Evolutionary conservation across 257 asterid species (phyloP).

Genomic region (Solanum dulcamara): DNA sequence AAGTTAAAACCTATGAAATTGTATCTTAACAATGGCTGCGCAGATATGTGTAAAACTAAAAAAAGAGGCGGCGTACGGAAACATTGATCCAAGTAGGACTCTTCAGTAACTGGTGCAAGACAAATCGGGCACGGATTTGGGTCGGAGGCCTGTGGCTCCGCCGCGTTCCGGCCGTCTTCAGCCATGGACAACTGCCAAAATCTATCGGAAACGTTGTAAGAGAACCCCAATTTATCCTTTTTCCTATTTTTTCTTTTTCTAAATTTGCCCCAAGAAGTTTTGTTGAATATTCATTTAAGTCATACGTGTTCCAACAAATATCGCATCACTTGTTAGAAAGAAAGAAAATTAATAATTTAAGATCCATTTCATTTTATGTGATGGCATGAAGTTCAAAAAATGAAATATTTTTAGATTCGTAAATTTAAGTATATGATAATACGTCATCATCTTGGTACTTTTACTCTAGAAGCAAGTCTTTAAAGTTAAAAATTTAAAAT

Average conservation of each 20-base stretch:
- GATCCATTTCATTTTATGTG: not conserved
- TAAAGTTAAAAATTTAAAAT: not conserved
- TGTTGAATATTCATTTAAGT: not conserved
- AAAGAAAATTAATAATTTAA: not conserved
- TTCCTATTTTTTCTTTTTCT: no score
- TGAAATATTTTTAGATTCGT: not conserved
- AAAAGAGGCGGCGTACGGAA: conserved; percentile 34
- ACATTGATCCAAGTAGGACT: conserved; percentile 63
- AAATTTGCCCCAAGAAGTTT: not conserved
- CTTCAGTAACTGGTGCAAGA: conserved; percentile 29
- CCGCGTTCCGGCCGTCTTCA: conserved; percentile 13
- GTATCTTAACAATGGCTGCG: not conserved
- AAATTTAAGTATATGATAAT: not conserved
- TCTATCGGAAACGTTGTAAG: not conserved
- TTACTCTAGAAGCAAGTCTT: not conserved
- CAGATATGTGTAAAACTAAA: not conserved
- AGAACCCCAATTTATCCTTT: not conserved
- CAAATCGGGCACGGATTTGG: conserved; percentile 61
- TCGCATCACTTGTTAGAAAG: not conserved
- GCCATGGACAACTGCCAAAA: conserved; percentile 1
- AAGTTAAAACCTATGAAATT: not conserved
- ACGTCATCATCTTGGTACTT: not conserved
- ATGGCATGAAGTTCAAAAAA: not conserved
- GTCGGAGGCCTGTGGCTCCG: conserved; percentile 15
- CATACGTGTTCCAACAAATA: not conserved